Evolutionary conservation across 1,284 basidiomycete genomes (phyloP).

Genomic region (Testicularia cyperi): DNA sequence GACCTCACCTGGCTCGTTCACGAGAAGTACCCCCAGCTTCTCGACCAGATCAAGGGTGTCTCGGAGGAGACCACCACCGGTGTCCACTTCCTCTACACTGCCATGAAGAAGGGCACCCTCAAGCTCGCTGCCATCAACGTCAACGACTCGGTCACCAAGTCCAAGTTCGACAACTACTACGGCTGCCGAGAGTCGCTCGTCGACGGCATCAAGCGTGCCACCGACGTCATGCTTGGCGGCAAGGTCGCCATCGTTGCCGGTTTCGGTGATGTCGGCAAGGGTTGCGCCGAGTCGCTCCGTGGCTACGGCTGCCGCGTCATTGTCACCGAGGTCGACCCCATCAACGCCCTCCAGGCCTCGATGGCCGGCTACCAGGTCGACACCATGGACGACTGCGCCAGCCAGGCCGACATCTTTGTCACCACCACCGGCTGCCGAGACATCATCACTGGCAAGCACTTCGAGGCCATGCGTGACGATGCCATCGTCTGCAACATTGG

Average conservation of each 20-base stretch:
- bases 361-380: conserved; percentile 99
- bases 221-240: conserved; percentile 99
- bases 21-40: conserved; percentile 68
- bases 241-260: conserved; percentile 99
- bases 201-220: conserved; percentile 99
- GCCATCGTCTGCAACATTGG: conserved; percentile 99
- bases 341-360: conserved; percentile 98
- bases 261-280: conserved; percentile 98
- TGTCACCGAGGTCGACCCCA: conserved; percentile 97
- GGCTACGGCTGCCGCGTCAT: conserved; percentile 96
- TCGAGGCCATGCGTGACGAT: conserved; percentile 92
- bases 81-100: conserved; percentile 98
- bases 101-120: conserved; percentile 90
- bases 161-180: conserved; percentile 78
- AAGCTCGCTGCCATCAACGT: conserved; percentile 99
- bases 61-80: conserved; percentile 99
- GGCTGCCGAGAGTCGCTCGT: conserved; percentile 96
- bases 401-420: conserved; percentile 87
- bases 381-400: conserved; percentile 95
- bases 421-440: conserved; percentile 99
- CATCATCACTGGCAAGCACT: conserved; percentile 92
- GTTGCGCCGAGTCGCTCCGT: conserved; percentile 94
- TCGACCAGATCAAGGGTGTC: conserved; percentile 69
- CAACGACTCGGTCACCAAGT: conserved; percentile 93
- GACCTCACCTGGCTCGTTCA: conserved; percentile 94